Base-by-base conservation (phyloP, 2,329 filamentous ascomycete species). In the Septoria petroselini region DNA sequence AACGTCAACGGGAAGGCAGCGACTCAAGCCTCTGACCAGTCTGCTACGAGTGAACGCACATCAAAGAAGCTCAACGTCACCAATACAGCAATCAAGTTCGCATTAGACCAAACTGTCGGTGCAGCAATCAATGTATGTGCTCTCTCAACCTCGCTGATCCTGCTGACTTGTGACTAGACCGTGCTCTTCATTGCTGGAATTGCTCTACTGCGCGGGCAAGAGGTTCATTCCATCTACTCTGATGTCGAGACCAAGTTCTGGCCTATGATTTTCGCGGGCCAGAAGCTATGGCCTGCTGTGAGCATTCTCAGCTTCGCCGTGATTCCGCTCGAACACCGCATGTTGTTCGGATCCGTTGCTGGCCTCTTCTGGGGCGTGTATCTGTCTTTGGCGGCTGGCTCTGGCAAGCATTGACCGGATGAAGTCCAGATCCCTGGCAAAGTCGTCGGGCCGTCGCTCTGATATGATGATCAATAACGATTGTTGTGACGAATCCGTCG, bases 351-450 rank as follows among this genome's bases (percentile, higher is more conserved):
- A n/a, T 81, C 82, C 58, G 67, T 85, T 42, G 85, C 85, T 14
- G 86, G 87, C 4, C 75, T 91, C 18, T 77, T 74, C 11, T 91
- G 87, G 87, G 83, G 84, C 0, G 75, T 90, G 34, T 91, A 87
- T 66, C 73, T 91, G 70, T 88, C 85, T 64, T 70, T 90, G 62
- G 69, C 81, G 56, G 77, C 52, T 27, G 50, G 49, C 6, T 41
- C 48, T 5, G 14, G 14, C 6, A 5, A 33, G 30, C 30, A 27
- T 9, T 27, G 23, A 27, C 5, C 9, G 5, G 9, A 5, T 27
- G 5, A 5, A 27, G 5, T 27, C 9, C 23, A 27, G 5, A 27
- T n/a, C n/a, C n/a, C n/a, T n/a, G n/a, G n/a, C n/a, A 9, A 27
- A 27, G 23, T 27, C 23, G 5, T 27, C 23, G 23, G 9, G 23